Base-by-base conservation (phyloP, 805 yeast genomes). In the Metschnikowia noctiluminum region DNA sequence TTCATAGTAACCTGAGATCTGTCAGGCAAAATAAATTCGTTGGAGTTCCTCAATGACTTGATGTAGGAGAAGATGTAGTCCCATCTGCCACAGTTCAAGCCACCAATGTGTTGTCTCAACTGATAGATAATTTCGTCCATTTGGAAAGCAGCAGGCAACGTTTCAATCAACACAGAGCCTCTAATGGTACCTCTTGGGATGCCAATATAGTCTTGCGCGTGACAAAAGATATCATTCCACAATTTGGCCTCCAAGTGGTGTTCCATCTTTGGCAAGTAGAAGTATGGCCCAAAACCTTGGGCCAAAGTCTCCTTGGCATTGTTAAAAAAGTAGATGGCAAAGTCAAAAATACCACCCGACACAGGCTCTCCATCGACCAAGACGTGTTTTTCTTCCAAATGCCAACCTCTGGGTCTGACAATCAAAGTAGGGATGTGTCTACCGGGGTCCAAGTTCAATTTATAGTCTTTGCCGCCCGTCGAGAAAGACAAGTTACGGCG, bases 371-470 rank as follows among this genome's bases (percentile, higher is more conserved):
- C 87, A 62, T 85, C 91, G 50, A 86, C 80, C 43, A 75, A 61
- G 42, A 87, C 73, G 62, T 87, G 95, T 64, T 78, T 77, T 64
- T 87, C 95, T 34, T 74, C 82, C 79, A 87, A 77, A 66, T 87
- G 95, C 91, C 92, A 86, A 43, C 95, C 94, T 73, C 95, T 79
- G 62, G 95, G 95, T 73, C 95, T 80, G 48, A 86, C 90, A 64
- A 87, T 84, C 64, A 87, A 70, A 39, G 90, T 87, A 52, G 92
- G 92, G 45, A 84, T 74, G 62, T 83, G 83, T 64, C 77, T 76
- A 47, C 75, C 78, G 48, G 73, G 73, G 51, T 71, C 72, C 60
- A 62, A 69, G 59, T 76, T 69, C 60, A 75, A 71, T 52, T 62
- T 60, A 60, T 75, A 74, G 46, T 60, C 60, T 72, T 82, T 66